These are phyloP conservation scores for Lunularia cruciata DNA, from an alignment of 225 moss, liverwort and hornwort species.

Conservation along the genomic window DNA sequence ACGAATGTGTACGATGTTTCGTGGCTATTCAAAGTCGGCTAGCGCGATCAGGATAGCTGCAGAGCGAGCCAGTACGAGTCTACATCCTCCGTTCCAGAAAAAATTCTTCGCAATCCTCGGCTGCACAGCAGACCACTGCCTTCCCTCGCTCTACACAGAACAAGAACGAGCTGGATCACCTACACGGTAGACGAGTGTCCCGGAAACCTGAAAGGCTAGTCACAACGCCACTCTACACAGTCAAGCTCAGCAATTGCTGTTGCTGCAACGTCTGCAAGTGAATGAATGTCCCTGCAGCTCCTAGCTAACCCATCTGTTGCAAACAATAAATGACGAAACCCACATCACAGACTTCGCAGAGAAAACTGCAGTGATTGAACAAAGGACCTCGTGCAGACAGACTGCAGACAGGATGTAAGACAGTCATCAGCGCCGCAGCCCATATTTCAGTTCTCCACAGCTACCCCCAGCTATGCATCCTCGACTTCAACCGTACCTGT, in stretches of 20 bases:
- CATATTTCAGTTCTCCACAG: background rate
- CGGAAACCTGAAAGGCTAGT: background rate
- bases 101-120: background rate
- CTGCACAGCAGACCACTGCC: background rate
- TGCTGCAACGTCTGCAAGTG: background rate
- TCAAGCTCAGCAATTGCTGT: no score
- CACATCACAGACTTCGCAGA: background rate
- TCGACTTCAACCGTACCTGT: background rate
- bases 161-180: background rate
- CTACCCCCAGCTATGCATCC: background rate
- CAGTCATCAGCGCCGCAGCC: background rate
- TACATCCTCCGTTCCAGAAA: background rate
- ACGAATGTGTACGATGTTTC: no score
- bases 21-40: no score
- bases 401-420: conserved; percentile 4
- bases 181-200: background rate
- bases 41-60: background rate
- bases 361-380: background rate
- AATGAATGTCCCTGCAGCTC: conserved; percentile 1
- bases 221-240: no score
- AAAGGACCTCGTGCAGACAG: background rate
- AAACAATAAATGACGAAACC: conserved; percentile 5
- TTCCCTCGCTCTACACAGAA: background rate
- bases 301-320: background rate
- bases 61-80: background rate